Base-by-base conservation (phyloP, 495 filamentous ascomycete species). In the Hamigera avellanea region DNA sequence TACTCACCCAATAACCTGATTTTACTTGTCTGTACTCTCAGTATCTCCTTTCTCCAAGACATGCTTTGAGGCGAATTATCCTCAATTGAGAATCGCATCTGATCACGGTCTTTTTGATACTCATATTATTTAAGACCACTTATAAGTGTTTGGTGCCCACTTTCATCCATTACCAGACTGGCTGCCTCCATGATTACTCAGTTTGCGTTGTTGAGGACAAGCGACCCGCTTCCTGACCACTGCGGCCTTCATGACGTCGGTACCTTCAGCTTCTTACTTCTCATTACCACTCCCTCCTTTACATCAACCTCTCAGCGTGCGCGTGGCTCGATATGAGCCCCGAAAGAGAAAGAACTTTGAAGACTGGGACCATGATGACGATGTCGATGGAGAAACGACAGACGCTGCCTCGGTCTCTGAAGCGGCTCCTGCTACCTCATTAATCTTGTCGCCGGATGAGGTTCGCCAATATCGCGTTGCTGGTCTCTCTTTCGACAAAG, bases 381-480 rank as follows among this genome's bases (percentile, higher is more conserved):
- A 50, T 16, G 41, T 33, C 17, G 46, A 43, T 0, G 48, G 44
- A 25, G 52, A 58, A 39, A 59, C 56, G 9, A 65, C 58, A 2
- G 60, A 64, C 40, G 49, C 53, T 35, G 49, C 49, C 25, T 62
- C 59, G 2, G 47, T 33, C 9, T 32, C 32, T 9, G 59, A 64
- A 19, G 37, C 35, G 17, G 50, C 35, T 12, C 42, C 46, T 30
- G 41, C 45, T 6, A 46, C 40, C 7, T 50, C 52, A 7, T 43
- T 66, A 23, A 55, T 56, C 32, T 42, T 72, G 21, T 61, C 62
- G 2, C 66, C 66, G 1, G 61, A 64, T 15, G 66, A 70, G 41
- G 53, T 60, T 6, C 52, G 49, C 32, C 67, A 73, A 40, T 72
- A 70, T 36, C 59, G 60, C 33, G 41, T 60, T 12, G 70, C 66